These are phyloP conservation scores for Ogataea minuta DNA, from an alignment of 805 yeast species.

Conservation along the genomic window DNA sequence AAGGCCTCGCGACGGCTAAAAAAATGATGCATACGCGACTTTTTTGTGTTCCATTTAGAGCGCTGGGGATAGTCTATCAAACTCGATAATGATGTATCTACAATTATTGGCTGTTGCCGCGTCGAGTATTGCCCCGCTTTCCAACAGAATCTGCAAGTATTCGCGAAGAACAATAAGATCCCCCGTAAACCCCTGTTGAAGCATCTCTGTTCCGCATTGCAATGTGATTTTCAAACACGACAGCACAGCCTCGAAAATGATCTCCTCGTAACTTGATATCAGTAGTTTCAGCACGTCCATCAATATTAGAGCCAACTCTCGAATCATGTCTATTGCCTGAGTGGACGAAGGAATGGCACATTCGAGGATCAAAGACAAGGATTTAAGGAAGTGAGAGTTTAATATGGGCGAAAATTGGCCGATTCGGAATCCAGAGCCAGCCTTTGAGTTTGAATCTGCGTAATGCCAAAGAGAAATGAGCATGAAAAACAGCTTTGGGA, in stretches of 20 bases:
- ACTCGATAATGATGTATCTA: not conserved
- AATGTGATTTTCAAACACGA: constrained; percentile 10
- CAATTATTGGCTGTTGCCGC: constrained; percentile 5
- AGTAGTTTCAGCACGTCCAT: constrained; percentile 12
- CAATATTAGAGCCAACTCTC: constrained; percentile 44
- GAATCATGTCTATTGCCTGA: constrained; percentile 54
- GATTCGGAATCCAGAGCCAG: constrained; percentile 40
- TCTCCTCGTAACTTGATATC: constrained; percentile 8
- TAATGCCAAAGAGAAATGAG: constrained; percentile 47
- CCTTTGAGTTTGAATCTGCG: constrained; percentile 36
- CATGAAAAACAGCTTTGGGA: constrained; percentile 51
- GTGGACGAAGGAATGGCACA: constrained; percentile 55
- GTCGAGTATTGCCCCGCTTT: constrained; percentile 10
- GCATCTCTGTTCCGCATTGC: constrained; percentile 1
- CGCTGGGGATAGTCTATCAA: not conserved
- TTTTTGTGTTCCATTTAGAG: not conserved
- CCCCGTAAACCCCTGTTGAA: not conserved
- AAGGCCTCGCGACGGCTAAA: too few relatives aligned
- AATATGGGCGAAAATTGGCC: constrained; percentile 56
- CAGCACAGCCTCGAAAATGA: constrained; percentile 15
- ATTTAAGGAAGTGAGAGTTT: constrained; percentile 56
- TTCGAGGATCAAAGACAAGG: constrained; percentile 55
- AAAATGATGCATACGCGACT: too few relatives aligned
- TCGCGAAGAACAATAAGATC: not conserved
- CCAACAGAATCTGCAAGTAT: constrained; percentile 5